Base-by-base conservation (phyloP, 352 stramenopile species). In the Blastocystis sp. region DNA sequence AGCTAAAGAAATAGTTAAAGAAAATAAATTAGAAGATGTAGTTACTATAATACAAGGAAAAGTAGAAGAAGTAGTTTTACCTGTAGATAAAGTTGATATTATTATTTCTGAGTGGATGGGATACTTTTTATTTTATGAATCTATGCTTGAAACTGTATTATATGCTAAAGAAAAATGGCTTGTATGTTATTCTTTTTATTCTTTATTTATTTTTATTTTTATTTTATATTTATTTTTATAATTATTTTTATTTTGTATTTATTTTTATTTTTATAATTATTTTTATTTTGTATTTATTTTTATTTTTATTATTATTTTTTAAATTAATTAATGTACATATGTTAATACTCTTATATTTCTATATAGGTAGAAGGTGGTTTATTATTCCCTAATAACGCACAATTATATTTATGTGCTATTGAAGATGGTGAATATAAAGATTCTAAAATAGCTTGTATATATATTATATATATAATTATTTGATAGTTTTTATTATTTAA, bases 61-160 rank as follows among this genome's bases (percentile, higher is more conserved):
- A 64, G 80, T 93, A 55, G 81, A 85, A 65, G 80, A 88, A 56
- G 73, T 87, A 16, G 75, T 83, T 41, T 72, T 95, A 1, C 86
- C 86, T 0, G 81, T 94, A 28, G 70, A 81, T 32, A 75, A 87
- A 33, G 68, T 95, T 13, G 86, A 95, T 72, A 91, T 95, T 54
- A 94, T 95, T 68, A 86, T 95, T 41, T 93, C 80, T n/a, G 86
- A 95, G 73, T 95, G 88, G 86, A 95, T 95, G 85, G 86, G 86
- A 44, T 95, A 95, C 72, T 94, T 91, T 66, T 67, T 94, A 19
- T 71, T 94, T 1, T 95, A 94, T 69, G 86, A 95, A 72, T 93
- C 79, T 37, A 95, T 95, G 88, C 74, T 95, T 23, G 84, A 94
- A 65, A 94, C 84, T 19, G 86, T 95, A 2, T 70, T 95, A 13